Evolutionary conservation across 2,329 filamentous ascomycete genomes (phyloP).

Genomic region (Fusarium palustre): DNA sequence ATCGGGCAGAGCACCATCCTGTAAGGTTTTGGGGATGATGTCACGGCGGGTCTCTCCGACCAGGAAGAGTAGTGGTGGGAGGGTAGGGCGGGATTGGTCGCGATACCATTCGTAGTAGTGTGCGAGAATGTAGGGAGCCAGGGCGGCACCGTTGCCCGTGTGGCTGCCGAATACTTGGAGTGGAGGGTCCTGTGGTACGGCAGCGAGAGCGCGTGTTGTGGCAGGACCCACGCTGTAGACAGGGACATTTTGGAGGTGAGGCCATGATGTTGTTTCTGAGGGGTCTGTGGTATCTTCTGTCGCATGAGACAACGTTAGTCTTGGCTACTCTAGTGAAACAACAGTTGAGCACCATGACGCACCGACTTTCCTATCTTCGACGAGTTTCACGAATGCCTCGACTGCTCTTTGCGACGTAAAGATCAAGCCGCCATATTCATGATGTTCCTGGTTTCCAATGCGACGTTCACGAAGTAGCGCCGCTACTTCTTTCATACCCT

Average conservation of each 20-base stretch:
- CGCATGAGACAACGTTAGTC: constrained; percentile 2
- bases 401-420: constrained; percentile 88
- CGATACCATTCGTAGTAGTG: constrained; percentile 74
- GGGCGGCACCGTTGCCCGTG: constrained; percentile 84
- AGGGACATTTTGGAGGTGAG: constrained; percentile 66
- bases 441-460: constrained; percentile 55
- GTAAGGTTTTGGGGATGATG: constrained; percentile 86
- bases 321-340: neutral
- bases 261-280: constrained; percentile 54
- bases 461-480: constrained; percentile 59
- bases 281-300: constrained; percentile 23
- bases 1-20: constrained; percentile 63
- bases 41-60: constrained; percentile 92
- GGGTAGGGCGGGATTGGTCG: constrained; percentile 53
- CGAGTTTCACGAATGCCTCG: constrained; percentile 76
- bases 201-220: constrained; percentile 78
- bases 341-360: constrained; percentile 4
- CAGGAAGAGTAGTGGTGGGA: constrained; percentile 81
- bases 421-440: constrained; percentile 78
- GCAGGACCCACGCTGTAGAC: constrained; percentile 86
- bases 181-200: constrained; percentile 61
- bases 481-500: constrained; percentile 66
- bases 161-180: constrained; percentile 80
- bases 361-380: constrained; percentile 64
- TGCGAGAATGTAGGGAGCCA: constrained; percentile 81